Evolutionary conservation across 129 eudicot genomes (phyloP).

Genomic region (Calendula officinalis): DNA sequence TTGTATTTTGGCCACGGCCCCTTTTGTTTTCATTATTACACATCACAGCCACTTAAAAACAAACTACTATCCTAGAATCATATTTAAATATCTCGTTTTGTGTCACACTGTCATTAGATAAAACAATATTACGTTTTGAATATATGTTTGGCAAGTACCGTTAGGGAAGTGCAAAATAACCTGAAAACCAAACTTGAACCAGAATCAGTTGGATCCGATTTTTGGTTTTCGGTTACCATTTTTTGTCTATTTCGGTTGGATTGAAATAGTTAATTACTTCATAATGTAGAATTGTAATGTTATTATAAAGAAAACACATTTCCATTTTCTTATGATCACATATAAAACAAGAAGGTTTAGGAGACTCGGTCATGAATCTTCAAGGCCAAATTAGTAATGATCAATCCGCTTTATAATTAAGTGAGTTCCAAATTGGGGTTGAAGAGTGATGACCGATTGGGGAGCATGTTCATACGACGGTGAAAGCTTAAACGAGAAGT

Average conservation of each 20-base stretch:
- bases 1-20: conserved; percentile 21
- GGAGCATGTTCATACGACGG: conserved; percentile 40
- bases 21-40: conserved; percentile 32
- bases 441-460: conserved; percentile 13
- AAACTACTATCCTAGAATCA: conserved; percentile 16
- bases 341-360: background rate
- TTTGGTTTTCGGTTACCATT: too few species aligned
- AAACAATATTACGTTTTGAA: too few species aligned
- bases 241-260: too few species aligned
- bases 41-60: conserved; percentile 23
- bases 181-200: too few species aligned
- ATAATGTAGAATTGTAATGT: too few species aligned
- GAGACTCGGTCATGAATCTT: background rate
- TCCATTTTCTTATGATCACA: too few species aligned
- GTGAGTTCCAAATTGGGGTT: conserved; percentile 53
- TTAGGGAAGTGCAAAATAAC: too few species aligned
- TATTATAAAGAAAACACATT: too few species aligned
- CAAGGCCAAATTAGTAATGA: background rate
- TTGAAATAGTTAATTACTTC: too few species aligned
- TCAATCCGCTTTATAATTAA: conserved; percentile 12
- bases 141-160: too few species aligned
- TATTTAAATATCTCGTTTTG: background rate
- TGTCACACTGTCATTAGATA: background rate
- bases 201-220: too few species aligned
- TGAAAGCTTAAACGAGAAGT: conserved; percentile 26